Evolutionary conservation across 805 yeast species (phyloP), one percentile per base, ranked within the genome.

Genomic region (Saccharomycopsis babjevae): DNA sequence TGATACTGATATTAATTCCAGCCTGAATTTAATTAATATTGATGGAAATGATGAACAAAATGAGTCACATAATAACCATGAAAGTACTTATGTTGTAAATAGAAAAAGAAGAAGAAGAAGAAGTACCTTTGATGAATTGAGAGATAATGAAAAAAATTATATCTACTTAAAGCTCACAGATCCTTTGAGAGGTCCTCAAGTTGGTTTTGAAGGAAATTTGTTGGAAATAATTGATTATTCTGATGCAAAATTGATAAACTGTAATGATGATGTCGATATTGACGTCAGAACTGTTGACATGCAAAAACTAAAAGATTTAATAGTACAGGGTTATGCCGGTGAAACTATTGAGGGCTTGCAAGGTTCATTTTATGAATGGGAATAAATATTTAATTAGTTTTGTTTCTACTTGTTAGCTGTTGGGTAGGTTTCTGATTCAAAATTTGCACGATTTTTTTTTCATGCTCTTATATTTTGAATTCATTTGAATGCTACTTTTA

Each of bases 181-280:
- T 58, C 74, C 76, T 8, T 68, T 78, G 32, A 66, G 74, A 63
- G 82, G 82, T 0, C 82, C 82, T 10, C 76, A 80, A 79, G 68
- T 78, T 22, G 81, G 79, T 13, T 78, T 78, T 62, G 75, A 76
- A 54, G 80, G 80, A 0, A 77, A 78, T 61, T 68, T 65, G 58
- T 71, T 78, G 8, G 69, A 75, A 15, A 69, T 74, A 70, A 68
- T 76, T 10, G 71, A 73, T 55, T 71, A 64, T 42, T 46, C 57
- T 5, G 38, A 59, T 6, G 54, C 59, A 15, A 30, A 58, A 20
- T 54, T 63, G 50, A 60, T 54, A 25, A 39, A 58, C 5, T 32
- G 57, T 36, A 63, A 57, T 39, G 64, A 61, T 20, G 64, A 63
- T 55, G 60, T 61, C 5, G 46, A 39, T 13, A 54, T 63, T n/a